Evolutionary conservation across 495 filamentous ascomycete genomes (phyloP).

Genomic region (Massariosphaeria phaeospora): DNA sequence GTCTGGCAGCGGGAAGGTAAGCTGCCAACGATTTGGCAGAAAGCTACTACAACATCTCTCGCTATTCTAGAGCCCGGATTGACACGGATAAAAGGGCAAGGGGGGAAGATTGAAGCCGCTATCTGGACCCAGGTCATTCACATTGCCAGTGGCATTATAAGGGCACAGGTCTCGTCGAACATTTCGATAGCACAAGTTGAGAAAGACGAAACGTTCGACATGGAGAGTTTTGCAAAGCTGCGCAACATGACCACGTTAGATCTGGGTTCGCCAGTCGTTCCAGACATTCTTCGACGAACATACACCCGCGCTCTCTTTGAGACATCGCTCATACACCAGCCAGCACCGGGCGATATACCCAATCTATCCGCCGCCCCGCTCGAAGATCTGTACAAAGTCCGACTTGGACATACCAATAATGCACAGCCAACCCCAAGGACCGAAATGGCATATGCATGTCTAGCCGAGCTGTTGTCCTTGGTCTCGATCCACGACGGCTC

Average conservation of each 20-base stretch:
- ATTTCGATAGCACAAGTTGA: constrained; percentile 45
- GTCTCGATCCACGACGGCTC: constrained; percentile 35
- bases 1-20: constrained; percentile 52
- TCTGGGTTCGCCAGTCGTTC: constrained; percentile 60
- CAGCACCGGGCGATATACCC: constrained; percentile 55
- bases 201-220: constrained; percentile 73
- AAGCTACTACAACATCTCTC: constrained; percentile 65
- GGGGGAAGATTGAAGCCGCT: constrained; percentile 42
- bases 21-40: constrained; percentile 68
- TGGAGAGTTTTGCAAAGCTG: constrained; percentile 63
- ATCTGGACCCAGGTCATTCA: constrained; percentile 59
- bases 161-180: constrained; percentile 49
- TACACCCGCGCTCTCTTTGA: constrained; percentile 76
- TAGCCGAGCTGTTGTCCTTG: constrained; percentile 64
- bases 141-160: constrained; percentile 56
- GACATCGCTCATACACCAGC: constrained; percentile 73
- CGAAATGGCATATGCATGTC: constrained; percentile 71
- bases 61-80: constrained; percentile 64
- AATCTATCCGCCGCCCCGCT: constrained; percentile 47
- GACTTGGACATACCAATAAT: constrained; percentile 66
- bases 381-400: constrained; percentile 57
- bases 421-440: constrained; percentile 58
- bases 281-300: constrained; percentile 60
- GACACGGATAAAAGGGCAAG: constrained; percentile 32
- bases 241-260: constrained; percentile 67